Conservation (phyloP, 75 land plant genomes). For the Pseudotsuga menziesii region DNA sequence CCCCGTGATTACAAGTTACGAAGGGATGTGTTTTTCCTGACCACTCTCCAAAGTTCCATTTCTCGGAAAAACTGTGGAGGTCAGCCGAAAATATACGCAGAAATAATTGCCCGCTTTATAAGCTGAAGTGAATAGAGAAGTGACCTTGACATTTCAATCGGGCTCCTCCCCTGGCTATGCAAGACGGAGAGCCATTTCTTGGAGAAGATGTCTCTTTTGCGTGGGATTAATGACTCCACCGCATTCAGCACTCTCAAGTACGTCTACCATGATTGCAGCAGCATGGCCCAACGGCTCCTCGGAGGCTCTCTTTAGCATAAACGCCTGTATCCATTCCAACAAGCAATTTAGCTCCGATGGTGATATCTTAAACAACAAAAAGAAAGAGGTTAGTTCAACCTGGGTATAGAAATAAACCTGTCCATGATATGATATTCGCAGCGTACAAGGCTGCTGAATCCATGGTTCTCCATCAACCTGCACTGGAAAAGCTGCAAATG, state of each 20-base stretch:
- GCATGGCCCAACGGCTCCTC: constrained; percentile 75
- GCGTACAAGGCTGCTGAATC: constrained; percentile 56
- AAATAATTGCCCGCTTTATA: too few relatives aligned
- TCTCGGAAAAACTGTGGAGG: too few relatives aligned
- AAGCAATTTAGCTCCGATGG: not conserved
- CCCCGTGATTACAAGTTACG: too few relatives aligned
- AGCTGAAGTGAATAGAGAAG: not conserved
- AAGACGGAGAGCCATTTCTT: constrained; percentile 70
- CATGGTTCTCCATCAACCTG: constrained; percentile 90
- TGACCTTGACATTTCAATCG: not conserved
- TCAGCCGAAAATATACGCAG: too few relatives aligned
- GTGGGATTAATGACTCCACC: constrained; percentile 57
- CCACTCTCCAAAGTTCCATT: too few relatives aligned
- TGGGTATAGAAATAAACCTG: constrained; percentile 41
- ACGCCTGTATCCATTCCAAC: constrained; percentile 37
- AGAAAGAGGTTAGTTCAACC: not conserved
- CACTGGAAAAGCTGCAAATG: constrained; percentile 58
- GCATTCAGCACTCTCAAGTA: constrained; percentile 68
- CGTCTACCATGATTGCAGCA: constrained; percentile 75
- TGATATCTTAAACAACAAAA: not conserved
- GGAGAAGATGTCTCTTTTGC: constrained; percentile 60
- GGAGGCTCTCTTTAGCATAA: constrained; percentile 60
- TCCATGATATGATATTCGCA: constrained; percentile 71
- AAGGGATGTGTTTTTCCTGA: too few relatives aligned
- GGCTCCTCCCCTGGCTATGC: constrained; percentile 16